Conservation (phyloP, 805 yeast species). For the Candida caryicola region DNA sequence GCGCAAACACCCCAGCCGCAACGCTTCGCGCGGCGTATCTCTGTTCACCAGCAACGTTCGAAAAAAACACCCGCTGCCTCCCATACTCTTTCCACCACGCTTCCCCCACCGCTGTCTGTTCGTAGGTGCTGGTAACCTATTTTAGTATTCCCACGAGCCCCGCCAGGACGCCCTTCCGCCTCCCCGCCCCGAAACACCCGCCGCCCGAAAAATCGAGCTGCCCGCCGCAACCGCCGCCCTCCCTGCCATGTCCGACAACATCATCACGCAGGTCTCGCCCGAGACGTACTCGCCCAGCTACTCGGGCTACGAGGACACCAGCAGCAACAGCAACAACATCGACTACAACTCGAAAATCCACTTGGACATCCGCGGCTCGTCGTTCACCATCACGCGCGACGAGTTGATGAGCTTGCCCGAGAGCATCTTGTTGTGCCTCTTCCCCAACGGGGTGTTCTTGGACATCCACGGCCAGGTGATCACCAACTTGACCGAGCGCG, state of each 20-base stretch:
- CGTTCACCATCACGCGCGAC: conserved; percentile 77
- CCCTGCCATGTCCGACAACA: conserved; percentile 39
- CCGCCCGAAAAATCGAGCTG: too few relatives aligned
- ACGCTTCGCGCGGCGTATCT: too few relatives aligned
- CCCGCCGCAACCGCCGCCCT: too few relatives aligned
- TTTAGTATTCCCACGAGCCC: too few relatives aligned
- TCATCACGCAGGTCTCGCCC: conserved; percentile 71
- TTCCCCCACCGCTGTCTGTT: background rate
- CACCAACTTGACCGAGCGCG: conserved; percentile 74
- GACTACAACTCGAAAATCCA: conserved; percentile 67
- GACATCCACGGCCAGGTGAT: conserved; percentile 76
- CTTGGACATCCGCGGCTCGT: conserved; percentile 71
- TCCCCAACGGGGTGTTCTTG: conserved; percentile 87
- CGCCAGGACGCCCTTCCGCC: background rate
- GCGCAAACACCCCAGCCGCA: conserved; percentile 3
- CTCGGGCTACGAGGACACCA: conserved; percentile 22
- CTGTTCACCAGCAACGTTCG: background rate
- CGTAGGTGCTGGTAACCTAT: conserved; percentile 22
- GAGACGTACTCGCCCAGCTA: conserved; percentile 25
- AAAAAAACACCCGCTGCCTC: background rate
- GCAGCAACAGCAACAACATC: conserved; percentile 32
- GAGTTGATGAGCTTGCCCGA: conserved; percentile 92
- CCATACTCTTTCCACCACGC: background rate
- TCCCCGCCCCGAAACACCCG: background rate
- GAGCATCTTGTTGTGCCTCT: conserved; percentile 76